These are phyloP conservation scores for Poronia punctata DNA, from an alignment of 495 filamentous ascomycete genomes.

Conservation along the genomic window DNA sequence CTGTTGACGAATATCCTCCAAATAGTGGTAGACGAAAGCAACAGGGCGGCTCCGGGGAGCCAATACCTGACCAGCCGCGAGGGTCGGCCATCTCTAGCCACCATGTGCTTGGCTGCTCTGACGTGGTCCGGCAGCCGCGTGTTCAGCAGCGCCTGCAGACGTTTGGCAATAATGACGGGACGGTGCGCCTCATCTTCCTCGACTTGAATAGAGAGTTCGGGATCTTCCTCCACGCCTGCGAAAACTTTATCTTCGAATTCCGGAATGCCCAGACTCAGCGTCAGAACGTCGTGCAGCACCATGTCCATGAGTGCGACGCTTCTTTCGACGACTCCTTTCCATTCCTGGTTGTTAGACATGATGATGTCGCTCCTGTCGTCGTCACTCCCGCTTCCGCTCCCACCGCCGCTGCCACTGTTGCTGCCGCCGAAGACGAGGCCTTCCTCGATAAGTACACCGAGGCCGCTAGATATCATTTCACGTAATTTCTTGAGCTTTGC, in stretches of 20 bases:
- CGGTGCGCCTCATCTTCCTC: conserved; percentile 29
- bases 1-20: conserved; percentile 65
- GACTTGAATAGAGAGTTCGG: conserved; percentile 39
- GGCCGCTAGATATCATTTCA: conserved; percentile 73
- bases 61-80: conserved; percentile 77
- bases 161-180: conserved; percentile 55
- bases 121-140: conserved; percentile 53
- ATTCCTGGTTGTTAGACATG: conserved; percentile 47
- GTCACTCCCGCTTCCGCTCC: conserved; percentile 13
- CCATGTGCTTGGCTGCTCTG: conserved; percentile 38
- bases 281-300: conserved; percentile 55
- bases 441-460: conserved; percentile 80
- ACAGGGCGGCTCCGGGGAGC: conserved; percentile 59
- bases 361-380: conserved; percentile 30
- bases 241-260: conserved; percentile 76
- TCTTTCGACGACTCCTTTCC: conserved; percentile 63
- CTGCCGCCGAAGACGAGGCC: conserved; percentile 54
- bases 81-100: conserved; percentile 63
- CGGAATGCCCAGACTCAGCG: conserved; percentile 45
- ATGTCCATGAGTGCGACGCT: conserved; percentile 77
- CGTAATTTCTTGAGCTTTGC: conserved; percentile 57
- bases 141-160: conserved; percentile 61
- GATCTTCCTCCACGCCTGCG: conserved; percentile 53
- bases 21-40: conserved; percentile 75
- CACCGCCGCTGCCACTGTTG: too few species aligned